Evolutionary conservation across 1,284 basidiomycete genomes (phyloP).

Genomic region (Cryptococcus hybrid): DNA sequence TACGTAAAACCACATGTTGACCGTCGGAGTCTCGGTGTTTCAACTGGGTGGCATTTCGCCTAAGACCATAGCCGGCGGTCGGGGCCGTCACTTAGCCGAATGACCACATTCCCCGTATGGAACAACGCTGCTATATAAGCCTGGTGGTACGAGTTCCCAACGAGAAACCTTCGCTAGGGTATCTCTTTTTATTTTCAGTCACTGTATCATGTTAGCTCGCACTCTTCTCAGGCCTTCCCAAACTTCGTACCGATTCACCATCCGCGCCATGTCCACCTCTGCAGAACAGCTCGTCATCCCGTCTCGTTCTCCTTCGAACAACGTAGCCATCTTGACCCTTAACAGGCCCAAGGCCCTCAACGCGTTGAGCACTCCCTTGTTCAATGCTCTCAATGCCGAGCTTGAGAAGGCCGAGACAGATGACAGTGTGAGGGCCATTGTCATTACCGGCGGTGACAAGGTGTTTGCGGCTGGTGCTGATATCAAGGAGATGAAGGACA

Average conservation of each 20-base stretch:
- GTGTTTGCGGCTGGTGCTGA: slow-evolving; percentile 78
- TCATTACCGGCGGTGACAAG: slow-evolving; percentile 88
- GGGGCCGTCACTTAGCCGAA: too few species aligned
- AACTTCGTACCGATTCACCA: slow-evolving; percentile 13
- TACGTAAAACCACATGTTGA: too few species aligned
- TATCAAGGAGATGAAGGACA: slow-evolving; percentile 65
- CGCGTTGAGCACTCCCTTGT: slow-evolving; percentile 78
- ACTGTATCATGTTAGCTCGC: slow-evolving; percentile 10
- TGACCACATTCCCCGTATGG: too few species aligned
- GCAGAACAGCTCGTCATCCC: slow-evolving; percentile 44
- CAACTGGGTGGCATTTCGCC: too few species aligned
- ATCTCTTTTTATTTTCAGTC: neutral
- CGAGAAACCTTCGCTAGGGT: neutral
- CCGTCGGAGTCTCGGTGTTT: too few species aligned
- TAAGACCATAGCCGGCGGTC: too few species aligned
- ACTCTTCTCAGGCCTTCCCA: slow-evolving; percentile 5
- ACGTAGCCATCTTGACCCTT: slow-evolving; percentile 84
- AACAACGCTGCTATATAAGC: too few species aligned
- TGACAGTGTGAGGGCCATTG: slow-evolving; percentile 72
- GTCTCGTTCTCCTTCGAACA: slow-evolving; percentile 42
- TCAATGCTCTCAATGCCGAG: slow-evolving; percentile 73
- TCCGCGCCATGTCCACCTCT: slow-evolving; percentile 38
- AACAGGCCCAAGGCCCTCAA: slow-evolving; percentile 97
- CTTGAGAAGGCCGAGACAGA: slow-evolving; percentile 71
- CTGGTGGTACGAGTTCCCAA: too few species aligned